Evolutionary conservation across 1,284 basidiomycete genomes (phyloP), one percentile per base, ranked within the genome.

Genomic region (Ganoderma sinense): DNA sequence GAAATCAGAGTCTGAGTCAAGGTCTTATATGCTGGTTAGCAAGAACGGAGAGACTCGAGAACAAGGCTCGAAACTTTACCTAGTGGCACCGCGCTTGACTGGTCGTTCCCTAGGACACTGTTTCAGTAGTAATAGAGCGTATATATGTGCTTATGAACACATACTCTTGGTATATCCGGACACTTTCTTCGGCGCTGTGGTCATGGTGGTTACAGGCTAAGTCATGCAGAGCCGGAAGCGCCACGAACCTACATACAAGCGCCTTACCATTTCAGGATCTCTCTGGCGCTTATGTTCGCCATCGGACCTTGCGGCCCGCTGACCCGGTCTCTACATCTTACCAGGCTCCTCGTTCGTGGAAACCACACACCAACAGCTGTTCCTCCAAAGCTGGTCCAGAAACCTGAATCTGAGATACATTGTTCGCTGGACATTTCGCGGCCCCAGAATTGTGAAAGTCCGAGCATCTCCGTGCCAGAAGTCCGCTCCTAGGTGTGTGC

Each of bases 1-100:
- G 39, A 77, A 77, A 51, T 77, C 76, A 0, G 76, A 71, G 63
- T 77, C 76, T 0, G 75, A 75, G 63, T 77, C 76, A 18, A 61
- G 59, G 18, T 75, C 76, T 77, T 36, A 18, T 45, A 18, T 33
- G 16, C 11, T 20, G 20, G 43, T 63, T 11, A 63, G 62, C 43
- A 36, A 62, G 40, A 20, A 45, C 8, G 7, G 62, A 18, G 51
- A 18, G 36, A 53, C 62, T n/a, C n/a, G n/a, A n/a, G n/a, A 40
- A 51, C 2, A 7, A 53, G 5, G 13, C 23, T 26, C 48, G 29
- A 61, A 31, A 16, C 23, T 11, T 14, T 61, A 61, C 62, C 62
- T 23, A 64, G n/a, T n/a, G 62, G 62, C 39, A 64, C 48, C 4
- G 33, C 48, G 8, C 23, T 53, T 3, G 62, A 53, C 4, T 33